Percentiles rank a stretch among this genome's conserved stretches.
Evolutionary conservation across 2,329 filamentous ascomycete genomes (phyloP).

Genomic region (Lizonia empirigonia): DNA sequence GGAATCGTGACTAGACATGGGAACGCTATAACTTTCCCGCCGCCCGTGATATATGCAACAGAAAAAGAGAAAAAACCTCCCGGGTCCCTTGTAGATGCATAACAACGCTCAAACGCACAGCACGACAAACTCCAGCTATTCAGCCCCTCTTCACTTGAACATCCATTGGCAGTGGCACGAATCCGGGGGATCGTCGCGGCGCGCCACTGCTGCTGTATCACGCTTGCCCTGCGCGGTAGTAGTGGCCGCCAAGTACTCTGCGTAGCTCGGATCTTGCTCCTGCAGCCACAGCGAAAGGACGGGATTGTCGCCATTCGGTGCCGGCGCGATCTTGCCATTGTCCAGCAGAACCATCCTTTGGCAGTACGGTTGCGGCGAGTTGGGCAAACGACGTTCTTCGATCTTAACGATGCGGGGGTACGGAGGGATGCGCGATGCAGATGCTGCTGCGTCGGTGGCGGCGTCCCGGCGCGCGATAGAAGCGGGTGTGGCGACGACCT

Average conservation of each 20-base stretch:
- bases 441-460: conserved; percentile 24
- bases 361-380: conserved; percentile 62
- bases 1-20: not conserved
- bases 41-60: conserved; percentile 11
- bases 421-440: conserved; percentile 31
- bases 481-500: conserved; percentile 14
- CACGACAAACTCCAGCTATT: conserved; percentile 9
- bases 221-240: conserved; percentile 21
- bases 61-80: not conserved
- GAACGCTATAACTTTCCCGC: conserved; percentile 1
- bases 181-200: conserved; percentile 36
- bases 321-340: conserved; percentile 53
- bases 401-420: conserved; percentile 69
- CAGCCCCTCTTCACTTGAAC: conserved; percentile 37
- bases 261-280: conserved; percentile 48
- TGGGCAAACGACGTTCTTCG: conserved; percentile 64
- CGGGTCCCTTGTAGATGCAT: conserved; percentile 8
- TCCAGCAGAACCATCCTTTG: conserved; percentile 66
- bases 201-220: conserved; percentile 10
- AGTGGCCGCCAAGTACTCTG: conserved; percentile 30
- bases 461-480: conserved; percentile 21
- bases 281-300: conserved; percentile 48
- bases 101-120: conserved; percentile 18
- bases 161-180: conserved; percentile 50
- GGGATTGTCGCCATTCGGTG: conserved; percentile 40